phyloP scores from a whole-genome alignment of 352 stramenopile species.

The Phytophthora cryptogea region DNA sequence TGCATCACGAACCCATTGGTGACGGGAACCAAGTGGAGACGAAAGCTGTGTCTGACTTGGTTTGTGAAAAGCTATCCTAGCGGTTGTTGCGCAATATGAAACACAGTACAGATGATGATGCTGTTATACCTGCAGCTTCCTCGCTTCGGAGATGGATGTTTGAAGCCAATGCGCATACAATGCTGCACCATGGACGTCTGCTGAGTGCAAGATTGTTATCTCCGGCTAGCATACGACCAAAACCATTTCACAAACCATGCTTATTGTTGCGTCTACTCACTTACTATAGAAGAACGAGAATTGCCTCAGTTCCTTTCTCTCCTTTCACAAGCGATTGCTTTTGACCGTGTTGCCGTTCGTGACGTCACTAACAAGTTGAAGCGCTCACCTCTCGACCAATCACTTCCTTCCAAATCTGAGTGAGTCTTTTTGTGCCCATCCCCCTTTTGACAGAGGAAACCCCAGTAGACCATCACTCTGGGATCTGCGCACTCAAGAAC shows the following conservation, averaged over 20 bases:
- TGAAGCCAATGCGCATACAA: neutral
- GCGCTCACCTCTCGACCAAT: constrained; percentile 21
- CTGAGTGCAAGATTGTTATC: neutral
- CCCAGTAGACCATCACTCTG: constrained; percentile 2
- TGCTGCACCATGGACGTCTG: neutral
- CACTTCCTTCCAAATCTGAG: constrained; percentile 7
- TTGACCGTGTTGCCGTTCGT: neutral
- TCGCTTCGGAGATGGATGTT: neutral
- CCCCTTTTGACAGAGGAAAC: neutral
- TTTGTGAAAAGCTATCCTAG: neutral
- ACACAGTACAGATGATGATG: neutral
- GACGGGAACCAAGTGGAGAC: neutral
- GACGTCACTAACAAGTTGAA: constrained; percentile 24
- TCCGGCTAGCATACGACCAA: neutral
- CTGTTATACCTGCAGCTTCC: neutral
- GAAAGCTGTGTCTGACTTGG: neutral
- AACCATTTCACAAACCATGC: too few species aligned
- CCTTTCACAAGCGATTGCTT: too few species aligned
- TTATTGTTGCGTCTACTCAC: too few species aligned
- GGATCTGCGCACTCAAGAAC: constrained; percentile 2
- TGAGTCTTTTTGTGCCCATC: constrained; percentile 3
- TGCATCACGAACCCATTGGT: neutral
- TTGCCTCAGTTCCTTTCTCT: too few species aligned
- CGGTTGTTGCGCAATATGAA: neutral
- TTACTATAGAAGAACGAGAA: too few species aligned